phyloP scores from a whole-genome alignment of 2,329 filamentous ascomycete genomes.

The Paraconiothyrium sp. region DNA sequence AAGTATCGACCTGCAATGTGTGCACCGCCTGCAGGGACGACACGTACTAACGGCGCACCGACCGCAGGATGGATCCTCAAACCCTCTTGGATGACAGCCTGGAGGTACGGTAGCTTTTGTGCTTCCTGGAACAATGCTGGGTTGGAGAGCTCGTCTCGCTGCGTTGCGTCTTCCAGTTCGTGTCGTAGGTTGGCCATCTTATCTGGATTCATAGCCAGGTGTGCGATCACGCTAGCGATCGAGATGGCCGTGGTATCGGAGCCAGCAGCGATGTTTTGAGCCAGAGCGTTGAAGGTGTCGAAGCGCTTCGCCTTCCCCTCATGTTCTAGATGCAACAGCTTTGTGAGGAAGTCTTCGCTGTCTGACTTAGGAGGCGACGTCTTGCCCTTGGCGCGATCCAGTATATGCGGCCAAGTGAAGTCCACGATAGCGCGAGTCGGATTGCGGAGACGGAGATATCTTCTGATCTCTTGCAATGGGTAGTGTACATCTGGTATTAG shows the following conservation, averaged over 20 bases:
- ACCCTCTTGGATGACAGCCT: conserved; percentile 56
- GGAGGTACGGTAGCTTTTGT: conserved; percentile 55
- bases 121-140: conserved; percentile 31
- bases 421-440: no score
- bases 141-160: conserved; percentile 22
- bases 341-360: not conserved
- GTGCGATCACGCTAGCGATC: conserved; percentile 57
- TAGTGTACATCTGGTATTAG: not conserved
- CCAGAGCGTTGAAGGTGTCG: not conserved
- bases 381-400: no score
- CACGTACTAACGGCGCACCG: conserved; percentile 50
- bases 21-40: conserved; percentile 44
- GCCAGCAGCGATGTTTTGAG: conserved; percentile 51
- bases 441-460: not conserved
- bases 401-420: no score
- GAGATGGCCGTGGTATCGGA: conserved; percentile 61
- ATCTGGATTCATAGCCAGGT: conserved; percentile 52
- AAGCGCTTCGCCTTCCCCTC: not conserved
- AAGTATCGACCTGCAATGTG: conserved; percentile 50
- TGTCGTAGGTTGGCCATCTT: conserved; percentile 27
- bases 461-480: not conserved
- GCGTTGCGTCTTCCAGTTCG: conserved; percentile 29
- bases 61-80: conserved; percentile 56
- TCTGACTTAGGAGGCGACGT: not conserved
- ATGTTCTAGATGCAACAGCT: not conserved